Percentiles rank a stretch among this genome's conserved stretches.
Evolutionary conservation across 2,329 filamentous ascomycete genomes (phyloP).

Genomic region (Trichoderma oligosporum): DNA sequence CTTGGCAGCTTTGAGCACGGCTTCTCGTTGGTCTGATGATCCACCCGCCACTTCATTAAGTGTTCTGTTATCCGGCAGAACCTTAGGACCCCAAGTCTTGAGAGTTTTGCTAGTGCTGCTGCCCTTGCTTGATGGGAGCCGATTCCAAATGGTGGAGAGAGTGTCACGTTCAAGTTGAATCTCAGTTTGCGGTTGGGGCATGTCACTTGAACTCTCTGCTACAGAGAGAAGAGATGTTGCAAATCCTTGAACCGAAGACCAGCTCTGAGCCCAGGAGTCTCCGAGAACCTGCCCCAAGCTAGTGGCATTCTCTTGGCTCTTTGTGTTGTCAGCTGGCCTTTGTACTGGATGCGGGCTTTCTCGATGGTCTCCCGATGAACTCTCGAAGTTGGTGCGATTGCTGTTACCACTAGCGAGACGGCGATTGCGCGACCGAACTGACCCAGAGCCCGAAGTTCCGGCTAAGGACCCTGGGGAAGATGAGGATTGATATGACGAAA

Average conservation of each 20-base stretch:
- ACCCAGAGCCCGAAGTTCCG: slow-evolving; percentile 39
- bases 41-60: slow-evolving; percentile 52
- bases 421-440: slow-evolving; percentile 50
- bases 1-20: slow-evolving; percentile 52
- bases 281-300: slow-evolving; percentile 42
- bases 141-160: slow-evolving; percentile 22
- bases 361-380: background rate
- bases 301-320: background rate
- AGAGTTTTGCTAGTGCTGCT: slow-evolving; percentile 8
- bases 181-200: slow-evolving; percentile 25
- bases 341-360: background rate
- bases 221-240: slow-evolving; percentile 43
- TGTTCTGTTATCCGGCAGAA: slow-evolving; percentile 38
- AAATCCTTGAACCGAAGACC: slow-evolving; percentile 54
- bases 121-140: slow-evolving; percentile 23
- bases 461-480: slow-evolving; percentile 44
- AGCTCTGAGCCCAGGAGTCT: slow-evolving; percentile 51
- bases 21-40: slow-evolving; percentile 50
- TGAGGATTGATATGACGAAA: slow-evolving; percentile 42
- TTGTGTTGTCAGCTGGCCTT: background rate
- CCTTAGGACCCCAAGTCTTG: slow-evolving; percentile 48
- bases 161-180: background rate
- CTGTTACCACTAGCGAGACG: slow-evolving; percentile 37
- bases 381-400: background rate
- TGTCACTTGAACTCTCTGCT: slow-evolving; percentile 24